Evolutionary conservation across 2,329 filamentous ascomycete species (phyloP).

Genomic region (Didymellaceae sp.): DNA sequence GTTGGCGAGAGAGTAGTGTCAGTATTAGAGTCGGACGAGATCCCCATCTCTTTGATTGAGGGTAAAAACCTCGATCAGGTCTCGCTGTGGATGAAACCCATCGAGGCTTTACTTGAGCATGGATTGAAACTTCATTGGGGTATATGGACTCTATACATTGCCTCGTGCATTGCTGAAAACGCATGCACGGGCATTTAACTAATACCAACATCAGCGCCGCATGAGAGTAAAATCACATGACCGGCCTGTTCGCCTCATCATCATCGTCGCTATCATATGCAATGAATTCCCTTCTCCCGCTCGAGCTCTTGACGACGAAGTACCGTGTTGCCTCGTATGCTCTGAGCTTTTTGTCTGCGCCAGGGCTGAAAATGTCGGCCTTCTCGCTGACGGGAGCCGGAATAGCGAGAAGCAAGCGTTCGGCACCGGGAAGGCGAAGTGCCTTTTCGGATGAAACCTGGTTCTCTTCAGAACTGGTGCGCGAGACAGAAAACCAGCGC

Average conservation of each 20-base stretch:
- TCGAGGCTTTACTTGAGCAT: slow-evolving; percentile 7
- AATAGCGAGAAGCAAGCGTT: slow-evolving; percentile 32
- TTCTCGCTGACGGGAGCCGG: slow-evolving; percentile 5
- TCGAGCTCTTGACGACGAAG: slow-evolving; percentile 23
- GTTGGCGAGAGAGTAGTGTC: too few relatives aligned
- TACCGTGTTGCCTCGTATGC: slow-evolving; percentile 30
- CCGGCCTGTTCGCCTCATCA: slow-evolving; percentile 42
- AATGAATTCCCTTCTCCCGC: slow-evolving; percentile 31
- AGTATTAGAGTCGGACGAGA: background rate
- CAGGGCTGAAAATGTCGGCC: slow-evolving; percentile 25
- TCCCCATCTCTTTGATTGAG: too few relatives aligned
- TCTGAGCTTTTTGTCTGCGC: slow-evolving; percentile 36
- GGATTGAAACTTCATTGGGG: slow-evolving; percentile 21
- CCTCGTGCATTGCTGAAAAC: slow-evolving; percentile 25
- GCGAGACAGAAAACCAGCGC: slow-evolving; percentile 25
- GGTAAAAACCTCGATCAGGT: slow-evolving; percentile 9
- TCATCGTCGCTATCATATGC: slow-evolving; percentile 41
- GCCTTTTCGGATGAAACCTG: slow-evolving; percentile 5
- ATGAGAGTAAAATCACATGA: slow-evolving; percentile 36
- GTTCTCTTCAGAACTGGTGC: background rate
- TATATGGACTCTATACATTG: slow-evolving; percentile 17
- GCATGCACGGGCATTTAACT: slow-evolving; percentile 14
- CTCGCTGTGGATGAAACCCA: slow-evolving; percentile 16
- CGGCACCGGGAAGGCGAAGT: slow-evolving; percentile 30
- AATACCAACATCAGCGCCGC: slow-evolving; percentile 2